Percentiles rank a stretch among this genome's conserved stretches.
Conservation (phyloP, 352 stramenopile genomes). For the Nothophytophthora sp. region DNA sequence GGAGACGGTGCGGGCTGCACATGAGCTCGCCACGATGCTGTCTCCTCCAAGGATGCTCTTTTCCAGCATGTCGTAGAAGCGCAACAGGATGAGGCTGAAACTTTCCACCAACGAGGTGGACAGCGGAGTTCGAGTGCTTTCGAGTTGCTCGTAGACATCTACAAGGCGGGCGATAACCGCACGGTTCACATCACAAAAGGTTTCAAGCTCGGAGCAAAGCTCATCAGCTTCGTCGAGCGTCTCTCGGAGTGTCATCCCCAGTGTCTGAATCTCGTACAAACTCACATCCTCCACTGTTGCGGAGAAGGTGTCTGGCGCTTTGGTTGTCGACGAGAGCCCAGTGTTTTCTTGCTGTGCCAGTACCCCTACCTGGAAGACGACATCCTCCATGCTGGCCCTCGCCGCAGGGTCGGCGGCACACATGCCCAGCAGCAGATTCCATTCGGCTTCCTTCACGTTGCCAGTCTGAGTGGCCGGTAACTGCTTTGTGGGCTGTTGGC, state of each 20-base stretch:
- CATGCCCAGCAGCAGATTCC: too few relatives aligned
- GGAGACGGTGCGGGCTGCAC: not conserved
- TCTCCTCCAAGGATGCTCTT: not conserved
- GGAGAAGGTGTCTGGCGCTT: too few relatives aligned
- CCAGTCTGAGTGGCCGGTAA: too few relatives aligned
- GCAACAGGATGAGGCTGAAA: not conserved
- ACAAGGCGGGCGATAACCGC: not conserved
- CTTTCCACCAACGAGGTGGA: not conserved
- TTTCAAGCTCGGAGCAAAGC: not conserved
- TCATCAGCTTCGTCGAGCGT: not conserved
- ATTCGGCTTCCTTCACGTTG: too few relatives aligned
- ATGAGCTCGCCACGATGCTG: not conserved
- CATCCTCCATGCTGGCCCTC: too few relatives aligned
- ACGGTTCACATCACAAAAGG: not conserved
- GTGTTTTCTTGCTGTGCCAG: too few relatives aligned
- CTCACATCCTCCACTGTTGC: not conserved
- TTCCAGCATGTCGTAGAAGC: not conserved
- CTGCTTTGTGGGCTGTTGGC: too few relatives aligned
- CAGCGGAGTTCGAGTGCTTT: not conserved
- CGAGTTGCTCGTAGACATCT: not conserved
- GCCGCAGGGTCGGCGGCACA: too few relatives aligned
- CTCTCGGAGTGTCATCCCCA: not conserved
- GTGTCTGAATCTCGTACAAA: not conserved
- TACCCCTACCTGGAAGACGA: too few relatives aligned
- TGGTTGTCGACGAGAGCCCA: too few relatives aligned